These are phyloP conservation scores for Bruguiera sexangula DNA, from an alignment of 345 rosid species.

Conservation along the genomic window DNA sequence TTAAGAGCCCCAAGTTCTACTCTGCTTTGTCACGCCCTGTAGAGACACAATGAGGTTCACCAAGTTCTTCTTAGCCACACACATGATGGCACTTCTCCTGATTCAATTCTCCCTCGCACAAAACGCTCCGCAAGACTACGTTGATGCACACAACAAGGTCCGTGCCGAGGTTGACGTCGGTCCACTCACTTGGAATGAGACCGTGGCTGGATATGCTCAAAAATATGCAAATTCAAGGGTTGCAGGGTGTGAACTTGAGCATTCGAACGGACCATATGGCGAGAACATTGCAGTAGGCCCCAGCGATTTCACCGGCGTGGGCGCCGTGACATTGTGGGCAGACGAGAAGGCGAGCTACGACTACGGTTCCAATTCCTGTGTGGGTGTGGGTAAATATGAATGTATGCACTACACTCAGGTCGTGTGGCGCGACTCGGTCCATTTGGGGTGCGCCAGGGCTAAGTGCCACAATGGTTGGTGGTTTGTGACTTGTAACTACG, in stretches of 20 bases:
- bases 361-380: slow-evolving; percentile 17
- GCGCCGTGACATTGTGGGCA: slow-evolving; percentile 19
- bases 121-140: slow-evolving; percentile 11
- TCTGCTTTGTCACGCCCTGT: background rate
- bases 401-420: slow-evolving; percentile 40
- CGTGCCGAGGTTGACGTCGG: slow-evolving; percentile 20
- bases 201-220: slow-evolving; percentile 18
- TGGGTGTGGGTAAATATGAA: background rate
- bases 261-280: slow-evolving; percentile 31
- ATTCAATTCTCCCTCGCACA: background rate
- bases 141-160: slow-evolving; percentile 21
- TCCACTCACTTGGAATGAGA: slow-evolving; percentile 18
- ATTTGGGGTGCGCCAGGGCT: slow-evolving; percentile 28
- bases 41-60: background rate
- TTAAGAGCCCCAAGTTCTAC: background rate
- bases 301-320: slow-evolving; percentile 6
- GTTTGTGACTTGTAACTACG: slow-evolving; percentile 32
- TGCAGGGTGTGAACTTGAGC: slow-evolving; percentile 15
- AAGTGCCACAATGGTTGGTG: slow-evolving; percentile 24
- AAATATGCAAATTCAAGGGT: slow-evolving; percentile 10
- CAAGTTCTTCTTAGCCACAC: background rate
- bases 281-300: slow-evolving; percentile 31
- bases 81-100: background rate
- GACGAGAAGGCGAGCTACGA: slow-evolving; percentile 16
- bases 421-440: slow-evolving; percentile 22